Conservation (phyloP, 176 grass and related monocot species). For the Poa annua region DNA sequence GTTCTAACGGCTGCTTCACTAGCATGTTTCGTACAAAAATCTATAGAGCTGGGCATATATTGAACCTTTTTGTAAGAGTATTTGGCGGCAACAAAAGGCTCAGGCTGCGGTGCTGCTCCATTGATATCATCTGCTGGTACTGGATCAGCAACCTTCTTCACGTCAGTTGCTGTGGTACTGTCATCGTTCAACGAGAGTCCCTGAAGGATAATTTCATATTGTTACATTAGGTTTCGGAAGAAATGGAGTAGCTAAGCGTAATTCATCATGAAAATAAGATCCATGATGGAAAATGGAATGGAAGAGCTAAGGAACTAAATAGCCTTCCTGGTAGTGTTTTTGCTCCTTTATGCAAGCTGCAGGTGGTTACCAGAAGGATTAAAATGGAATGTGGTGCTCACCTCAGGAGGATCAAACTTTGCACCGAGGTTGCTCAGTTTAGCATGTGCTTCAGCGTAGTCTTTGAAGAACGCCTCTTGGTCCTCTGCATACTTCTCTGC, state of each 20-base stretch:
- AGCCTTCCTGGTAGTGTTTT: not conserved
- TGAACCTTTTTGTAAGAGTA: constrained; percentile 83
- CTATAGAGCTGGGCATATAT: not conserved
- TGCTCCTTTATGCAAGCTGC: constrained; percentile 1
- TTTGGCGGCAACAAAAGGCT: constrained; percentile 83
- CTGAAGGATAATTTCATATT: constrained; percentile 46
- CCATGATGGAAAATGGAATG: not conserved
- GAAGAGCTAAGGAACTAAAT: not conserved
- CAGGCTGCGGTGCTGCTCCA: constrained; percentile 47
- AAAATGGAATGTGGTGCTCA: constrained; percentile 29
- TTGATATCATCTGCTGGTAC: constrained; percentile 27
- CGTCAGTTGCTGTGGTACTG: not conserved
- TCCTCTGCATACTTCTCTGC: constrained; percentile 85
- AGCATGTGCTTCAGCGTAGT: constrained; percentile 95
- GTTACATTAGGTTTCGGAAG: not conserved
- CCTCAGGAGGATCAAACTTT: constrained; percentile 93
- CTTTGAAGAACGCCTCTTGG: constrained; percentile 83
- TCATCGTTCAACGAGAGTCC: constrained; percentile 69
- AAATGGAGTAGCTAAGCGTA: not conserved
- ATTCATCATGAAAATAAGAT: constrained; percentile 6
- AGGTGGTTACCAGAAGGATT: not conserved
- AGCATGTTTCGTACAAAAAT: constrained; percentile 25
- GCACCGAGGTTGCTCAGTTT: constrained; percentile 90
- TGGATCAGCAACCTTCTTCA: constrained; percentile 26
- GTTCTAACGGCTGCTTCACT: constrained; percentile 16